phyloP scores from a whole-genome alignment of 2,329 filamentous ascomycete species.

The Sporothrix protearum region DNA sequence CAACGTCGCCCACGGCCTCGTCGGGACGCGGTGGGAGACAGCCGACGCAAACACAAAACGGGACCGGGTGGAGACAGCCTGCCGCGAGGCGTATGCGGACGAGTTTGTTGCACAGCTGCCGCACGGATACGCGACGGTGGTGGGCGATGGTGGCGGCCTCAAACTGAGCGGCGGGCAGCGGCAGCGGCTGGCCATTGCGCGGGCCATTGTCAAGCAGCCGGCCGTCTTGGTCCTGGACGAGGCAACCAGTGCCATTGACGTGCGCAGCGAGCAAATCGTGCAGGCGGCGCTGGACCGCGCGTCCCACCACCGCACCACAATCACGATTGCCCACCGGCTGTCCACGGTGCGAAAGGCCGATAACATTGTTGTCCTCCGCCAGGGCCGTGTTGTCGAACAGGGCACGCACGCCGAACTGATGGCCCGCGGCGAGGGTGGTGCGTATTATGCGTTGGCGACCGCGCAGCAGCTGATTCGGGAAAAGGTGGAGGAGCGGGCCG shows the following conservation, averaged over 20 bases:
- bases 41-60: constrained; percentile 43
- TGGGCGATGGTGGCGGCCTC: constrained; percentile 77
- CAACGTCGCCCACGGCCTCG: constrained; percentile 53
- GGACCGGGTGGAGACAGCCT: constrained; percentile 60
- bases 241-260: constrained; percentile 51
- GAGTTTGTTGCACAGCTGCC: constrained; percentile 66
- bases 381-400: constrained; percentile 67
- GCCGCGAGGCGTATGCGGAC: constrained; percentile 64
- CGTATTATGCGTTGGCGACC: constrained; percentile 65
- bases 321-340: constrained; percentile 45
- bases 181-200: constrained; percentile 65
- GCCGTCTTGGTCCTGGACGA: constrained; percentile 35
- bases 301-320: constrained; percentile 32
- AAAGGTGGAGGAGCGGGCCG: neutral
- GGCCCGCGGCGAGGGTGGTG: constrained; percentile 51
- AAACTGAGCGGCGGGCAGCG: constrained; percentile 73
- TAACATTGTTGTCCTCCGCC: constrained; percentile 70
- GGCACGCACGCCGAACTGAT: constrained; percentile 74
- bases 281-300: constrained; percentile 34
- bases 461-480: constrained; percentile 53
- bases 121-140: constrained; percentile 65
- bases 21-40: constrained; percentile 41
- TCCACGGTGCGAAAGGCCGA: constrained; percentile 76
- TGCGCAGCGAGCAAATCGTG: constrained; percentile 34
- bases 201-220: constrained; percentile 34